Conservation (phyloP, 2,329 filamentous ascomycete genomes). For the Colletotrichum trifolii region DNA sequence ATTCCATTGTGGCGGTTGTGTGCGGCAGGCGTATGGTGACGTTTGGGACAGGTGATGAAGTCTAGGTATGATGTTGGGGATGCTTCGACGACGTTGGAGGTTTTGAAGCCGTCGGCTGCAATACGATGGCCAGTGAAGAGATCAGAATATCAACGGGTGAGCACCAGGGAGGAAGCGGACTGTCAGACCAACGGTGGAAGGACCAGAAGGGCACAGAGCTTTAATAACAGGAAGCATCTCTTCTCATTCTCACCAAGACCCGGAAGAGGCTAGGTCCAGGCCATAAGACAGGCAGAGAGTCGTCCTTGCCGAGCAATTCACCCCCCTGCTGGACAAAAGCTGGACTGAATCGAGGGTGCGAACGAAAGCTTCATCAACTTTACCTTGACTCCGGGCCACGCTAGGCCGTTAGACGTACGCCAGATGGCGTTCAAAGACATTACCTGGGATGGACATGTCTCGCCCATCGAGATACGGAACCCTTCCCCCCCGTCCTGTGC, state of each 20-base stretch:
- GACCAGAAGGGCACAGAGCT: not conserved
- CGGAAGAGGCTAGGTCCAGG: no score
- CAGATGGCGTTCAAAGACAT: not conserved
- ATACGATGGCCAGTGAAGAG: not conserved
- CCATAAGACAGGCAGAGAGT: no score
- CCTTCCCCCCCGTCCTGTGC: not conserved
- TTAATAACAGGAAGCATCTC: no score
- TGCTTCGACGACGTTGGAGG: not conserved
- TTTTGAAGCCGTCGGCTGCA: not conserved
- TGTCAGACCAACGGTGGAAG: not conserved
- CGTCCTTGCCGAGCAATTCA: no score
- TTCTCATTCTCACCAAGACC: no score
- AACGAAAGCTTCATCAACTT: conserved; percentile 8
- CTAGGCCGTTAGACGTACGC: conserved; percentile 22
- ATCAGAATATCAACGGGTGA: no score
- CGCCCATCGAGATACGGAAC: not conserved
- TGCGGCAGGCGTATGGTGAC: not conserved
- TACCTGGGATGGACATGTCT: conserved; percentile 7
- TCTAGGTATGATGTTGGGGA: not conserved
- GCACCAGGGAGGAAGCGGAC: no score
- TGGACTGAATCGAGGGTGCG: not conserved
- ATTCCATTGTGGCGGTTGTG: conserved; percentile 10
- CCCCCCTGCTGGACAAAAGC: no score
- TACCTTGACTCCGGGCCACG: conserved; percentile 11
- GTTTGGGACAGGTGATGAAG: not conserved